Evolutionary conservation across 2,329 filamentous ascomycete genomes (phyloP), one percentile per base, ranked within the genome.

Genomic region (Cladosporium sp.): DNA sequence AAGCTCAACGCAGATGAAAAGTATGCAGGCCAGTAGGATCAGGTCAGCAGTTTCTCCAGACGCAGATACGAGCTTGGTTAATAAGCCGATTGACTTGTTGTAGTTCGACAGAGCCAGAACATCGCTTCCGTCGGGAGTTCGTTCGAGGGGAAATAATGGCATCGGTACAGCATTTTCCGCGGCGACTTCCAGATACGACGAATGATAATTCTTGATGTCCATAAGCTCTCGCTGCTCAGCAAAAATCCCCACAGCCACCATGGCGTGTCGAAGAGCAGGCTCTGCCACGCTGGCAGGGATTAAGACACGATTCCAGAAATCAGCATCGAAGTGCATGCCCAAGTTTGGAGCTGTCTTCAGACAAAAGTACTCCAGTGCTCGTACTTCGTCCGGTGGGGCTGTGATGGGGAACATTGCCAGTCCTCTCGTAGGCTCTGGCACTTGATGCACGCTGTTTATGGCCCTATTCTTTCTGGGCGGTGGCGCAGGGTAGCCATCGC

Each of bases 401-500:
- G 25, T 54, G 22, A 28, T 20, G 7, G 38, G 19, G 12, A n/a
- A 52, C 25, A 45, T 39, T 14, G 42, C 22, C 15, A 37, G 28
- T 12, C 55, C 45, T 30, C 11, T 49, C 11, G 11, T 58, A 22
- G 55, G 55, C 43, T 51, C 22, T 15, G 37, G 30, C 3, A 20
- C 3, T 6, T 22, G 39, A 14, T 9, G 11, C 30, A 19, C 37
- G 25, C 5, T 11, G 12, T 15, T 28, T 5, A 14, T 2, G 20
- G 34, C 22, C 15, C 25, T 34, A 22, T 39, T 38, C 39, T 52
- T 58, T 25, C 34, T 59, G 6, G 38, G 50, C 6, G n/a, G 50
- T 28, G 28, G 22, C 6, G 30, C 8, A 30, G 30, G 12, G 50
- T 75, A 75, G 34, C 72, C 72, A 55, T 73, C 72, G 55, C 73